phyloP scores from a whole-genome alignment of 805 yeast species.

The Cyberlindnera mycetangii region DNA sequence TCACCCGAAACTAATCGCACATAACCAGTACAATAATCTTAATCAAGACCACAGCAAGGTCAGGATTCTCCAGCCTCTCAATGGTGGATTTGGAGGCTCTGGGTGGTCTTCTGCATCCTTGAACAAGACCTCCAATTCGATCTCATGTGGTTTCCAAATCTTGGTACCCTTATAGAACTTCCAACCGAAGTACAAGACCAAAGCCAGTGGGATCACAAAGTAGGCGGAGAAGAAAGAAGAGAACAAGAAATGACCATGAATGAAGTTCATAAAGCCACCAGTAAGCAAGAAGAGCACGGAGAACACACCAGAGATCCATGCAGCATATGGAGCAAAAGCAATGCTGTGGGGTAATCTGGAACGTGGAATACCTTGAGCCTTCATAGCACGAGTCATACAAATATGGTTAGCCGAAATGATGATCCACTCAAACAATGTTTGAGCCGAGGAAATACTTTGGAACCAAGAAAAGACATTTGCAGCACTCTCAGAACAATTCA shows the following conservation, averaged over 20 bases:
- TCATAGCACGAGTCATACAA: conserved; percentile 6
- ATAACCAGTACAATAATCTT: neutral
- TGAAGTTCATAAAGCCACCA: conserved; percentile 3
- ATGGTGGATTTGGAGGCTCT: conserved; percentile 1
- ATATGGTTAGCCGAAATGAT: conserved; percentile 2
- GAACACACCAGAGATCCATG: conserved; percentile 2
- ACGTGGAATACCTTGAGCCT: conserved; percentile 3
- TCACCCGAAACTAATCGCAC: no score
- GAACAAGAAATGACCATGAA: neutral
- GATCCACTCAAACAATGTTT: conserved; percentile 1
- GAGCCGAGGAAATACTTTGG: conserved; percentile 2
- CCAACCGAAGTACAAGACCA: neutral
- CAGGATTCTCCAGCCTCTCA: conserved; percentile 4
- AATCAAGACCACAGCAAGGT: conserved; percentile 1
- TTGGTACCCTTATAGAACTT: conserved; percentile 1
- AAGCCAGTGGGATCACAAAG: conserved; percentile 3
- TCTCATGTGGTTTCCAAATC: conserved; percentile 2
- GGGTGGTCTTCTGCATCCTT: conserved; percentile 5
- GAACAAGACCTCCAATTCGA: conserved; percentile 2
- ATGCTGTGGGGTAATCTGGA: conserved; percentile 1
- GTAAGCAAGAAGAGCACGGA: neutral
- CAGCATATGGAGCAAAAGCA: neutral
- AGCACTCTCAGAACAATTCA: conserved; percentile 1
- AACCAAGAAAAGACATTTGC: conserved; percentile 1
- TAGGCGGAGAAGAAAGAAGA: conserved; percentile 3